A percentile compares a stretch with the other conserved stretches of the same genome.
phyloP scores from a whole-genome alignment of 2,329 filamentous ascomycete genomes.

The Phyllosticta ampelicida region DNA sequence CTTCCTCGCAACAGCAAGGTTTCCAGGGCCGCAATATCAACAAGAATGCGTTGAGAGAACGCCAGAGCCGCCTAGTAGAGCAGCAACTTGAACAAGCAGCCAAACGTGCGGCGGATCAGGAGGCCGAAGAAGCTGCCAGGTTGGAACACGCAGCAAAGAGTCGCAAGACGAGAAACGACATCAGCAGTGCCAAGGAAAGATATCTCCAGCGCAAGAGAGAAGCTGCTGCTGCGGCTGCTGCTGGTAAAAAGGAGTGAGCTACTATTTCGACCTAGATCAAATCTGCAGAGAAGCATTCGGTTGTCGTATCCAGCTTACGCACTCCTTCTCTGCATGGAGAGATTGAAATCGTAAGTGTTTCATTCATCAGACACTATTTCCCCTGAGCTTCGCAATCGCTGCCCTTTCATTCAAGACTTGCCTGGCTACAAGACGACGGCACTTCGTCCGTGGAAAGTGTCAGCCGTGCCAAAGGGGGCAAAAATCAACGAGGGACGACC shows the following conservation, averaged over 20 bases:
- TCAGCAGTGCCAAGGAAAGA: slow-evolving; percentile 66
- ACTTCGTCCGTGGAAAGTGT: not conserved
- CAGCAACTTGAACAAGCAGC: slow-evolving; percentile 62
- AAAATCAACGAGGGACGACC: not conserved
- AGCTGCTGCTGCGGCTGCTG: slow-evolving; percentile 47
- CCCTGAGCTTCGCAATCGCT: not conserved
- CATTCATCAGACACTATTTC: not conserved
- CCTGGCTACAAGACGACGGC: slow-evolving; percentile 5
- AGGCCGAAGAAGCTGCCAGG: slow-evolving; percentile 54
- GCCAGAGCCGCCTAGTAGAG: slow-evolving; percentile 70
- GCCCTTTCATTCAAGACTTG: not conserved
- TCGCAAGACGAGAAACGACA: slow-evolving; percentile 65
- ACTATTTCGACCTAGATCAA: not conserved
- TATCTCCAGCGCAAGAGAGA: slow-evolving; percentile 69
- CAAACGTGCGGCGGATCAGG: slow-evolving; percentile 59
- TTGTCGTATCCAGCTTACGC: not conserved
- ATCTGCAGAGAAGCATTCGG: not conserved
- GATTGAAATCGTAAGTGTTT: not conserved
- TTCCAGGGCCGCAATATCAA: slow-evolving; percentile 30
- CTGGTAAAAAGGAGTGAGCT: slow-evolving; percentile 3
- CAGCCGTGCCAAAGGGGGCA: slow-evolving; percentile 4
- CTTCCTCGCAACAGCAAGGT: slow-evolving; percentile 13
- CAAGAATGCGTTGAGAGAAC: slow-evolving; percentile 59
- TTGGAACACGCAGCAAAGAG: slow-evolving; percentile 60
- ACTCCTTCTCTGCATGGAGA: not conserved